Evolutionary conservation across 2,329 filamentous ascomycete genomes (phyloP), one percentile per base, ranked within the genome.

Genomic region (Macrophomina tecta): DNA sequence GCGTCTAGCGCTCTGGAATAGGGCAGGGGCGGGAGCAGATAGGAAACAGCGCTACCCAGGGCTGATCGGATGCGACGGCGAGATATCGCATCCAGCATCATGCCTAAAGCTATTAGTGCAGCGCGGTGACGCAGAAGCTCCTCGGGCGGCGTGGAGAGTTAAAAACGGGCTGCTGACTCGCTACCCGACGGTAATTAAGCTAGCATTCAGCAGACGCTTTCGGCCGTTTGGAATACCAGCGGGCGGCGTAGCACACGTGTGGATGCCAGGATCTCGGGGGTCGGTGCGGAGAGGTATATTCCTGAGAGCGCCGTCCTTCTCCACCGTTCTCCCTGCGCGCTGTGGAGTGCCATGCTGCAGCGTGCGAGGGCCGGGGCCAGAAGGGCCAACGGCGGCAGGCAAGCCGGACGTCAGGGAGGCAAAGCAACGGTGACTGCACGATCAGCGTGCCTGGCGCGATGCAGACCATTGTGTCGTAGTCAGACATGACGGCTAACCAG

Each of bases 1-100:
- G 58, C 58, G 56, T 67, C 56, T 60, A 67, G 63, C 65, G 64
- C 40, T 52, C 64, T 61, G 64, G 48, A 58, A 55, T 16, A 42
- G 51, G 51, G 63, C 63, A 65, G 63, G 45, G 58, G 32, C 58
- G 30, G 45, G 28, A 63, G 45, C 61, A 42, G 48, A 64, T 32
- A 52, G 46, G 61, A 63, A 46, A 32, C 18, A n/a, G 60, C 23
- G 11, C 38, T 32, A 45, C 11, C 18, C 32, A 9, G 45, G 8
- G 60, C 14, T 40, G 34, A 48, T 58, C 51, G 64, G 64, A 45
- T 18, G 64, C 53, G 12, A 45, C 28, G 42, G 18, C 23, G 32
- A 52, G 30, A 40, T 46, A 63, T 30, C 11, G 30, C 6, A 36
- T 32, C 58, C 42, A 18, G 42, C 28, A 48, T 62, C 58, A 62